Evolutionary conservation across 1,139 yeast genomes (phyloP), one percentile per base, ranked within the genome.

Genomic region (Suzukiozyma palmioleophila): DNA sequence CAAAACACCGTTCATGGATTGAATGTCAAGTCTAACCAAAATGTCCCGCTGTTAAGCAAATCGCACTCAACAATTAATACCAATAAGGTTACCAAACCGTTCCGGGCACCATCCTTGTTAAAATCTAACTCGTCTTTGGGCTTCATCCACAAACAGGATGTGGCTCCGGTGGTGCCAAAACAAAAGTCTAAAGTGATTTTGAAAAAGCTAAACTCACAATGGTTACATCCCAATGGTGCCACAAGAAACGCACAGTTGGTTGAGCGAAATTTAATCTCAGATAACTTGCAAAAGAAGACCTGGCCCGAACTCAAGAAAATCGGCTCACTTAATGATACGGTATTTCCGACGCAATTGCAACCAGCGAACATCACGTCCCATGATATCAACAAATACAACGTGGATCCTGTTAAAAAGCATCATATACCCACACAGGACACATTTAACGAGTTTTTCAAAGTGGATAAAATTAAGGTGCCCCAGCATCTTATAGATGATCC

Each of bases 121-220:
- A 64, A 65, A 43, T 64, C 75, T 12, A 69, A 62, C 43, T 68
- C 73, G 6, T 54, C 69, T 7, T 54, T 70, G 37, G 75, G 75
- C 1, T 65, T 69, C 45, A 47, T 53, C 22, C 62, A 57, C 39
- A 26, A 14, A 24, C 37, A 13, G 29, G 31, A 29, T 22, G 33
- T 21, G 22, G 25, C 39, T 15, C 44, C 43, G 12, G 31, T 32
- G 3, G 35, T 39, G 12, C 41, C 36, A 25, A 34, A 33, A 8
- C 26, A 33, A 26, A 33, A 15, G 15, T n/a, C 16, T 7, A 30
- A 30, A 21, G 10, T 33, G 13, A 22, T 33, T 9, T 16, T 33
- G 14, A 16, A 14, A 9, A 33, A 26, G n/a, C 13, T 33, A 15
- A 33, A 26, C 11, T 7, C 12, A 8, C 30, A 33, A 13, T 24